Base-by-base conservation (phyloP, 1,284 basidiomycete species). In the Sutorius eximius region DNA sequence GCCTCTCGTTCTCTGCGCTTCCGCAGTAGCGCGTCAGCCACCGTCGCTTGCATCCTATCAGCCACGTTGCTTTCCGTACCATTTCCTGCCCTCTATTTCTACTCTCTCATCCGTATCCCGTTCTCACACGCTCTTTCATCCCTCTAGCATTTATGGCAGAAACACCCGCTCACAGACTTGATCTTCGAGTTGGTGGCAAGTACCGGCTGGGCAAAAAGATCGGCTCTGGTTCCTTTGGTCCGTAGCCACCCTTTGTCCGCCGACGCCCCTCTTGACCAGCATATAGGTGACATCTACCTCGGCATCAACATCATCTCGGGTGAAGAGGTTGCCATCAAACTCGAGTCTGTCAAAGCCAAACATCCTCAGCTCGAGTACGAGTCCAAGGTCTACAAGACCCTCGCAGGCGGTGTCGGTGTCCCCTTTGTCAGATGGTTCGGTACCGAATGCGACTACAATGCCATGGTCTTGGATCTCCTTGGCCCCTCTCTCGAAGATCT, bases 251-350 rank as follows among this genome's bases (percentile, higher is more conserved):
- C n/a, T 30, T 49, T 24, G 3, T 44, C 45, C 22, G 9, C 32
- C 16, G n/a, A 0, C 29, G 3, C 13, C 0, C 5, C 16, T 48
- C 24, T 36, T 61, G 11, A 61, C 49, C 41, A 16, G 12, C 12
- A 5, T 15, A 24, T 43, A 95, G 94, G 95, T 77, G 96, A 99
- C 71, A 99, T 99, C 74, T 99, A 98, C 75, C 91, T 99, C 58
- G 97, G 97, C 59, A 95, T 98, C 75, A 98, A 99, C 83, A 98
- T 99, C 78, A 98, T 99, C 73, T 98, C 95, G n/a, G 96, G 96
- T 49, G 95, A 99, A 73, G 96, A 98, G 74, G 97, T 99, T 56
- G 97, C 95, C 70, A 98, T 99, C 85, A 99, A 99, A 79, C 90
- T 99, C 66, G 97, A 99, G 77, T 98, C 95, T 1, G 93, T 98